Percentiles rank a stretch among this genome's conserved stretches.
phyloP scores from a whole-genome alignment of 2,329 filamentous ascomycete genomes.

The Pestalotiopsis sp. region DNA sequence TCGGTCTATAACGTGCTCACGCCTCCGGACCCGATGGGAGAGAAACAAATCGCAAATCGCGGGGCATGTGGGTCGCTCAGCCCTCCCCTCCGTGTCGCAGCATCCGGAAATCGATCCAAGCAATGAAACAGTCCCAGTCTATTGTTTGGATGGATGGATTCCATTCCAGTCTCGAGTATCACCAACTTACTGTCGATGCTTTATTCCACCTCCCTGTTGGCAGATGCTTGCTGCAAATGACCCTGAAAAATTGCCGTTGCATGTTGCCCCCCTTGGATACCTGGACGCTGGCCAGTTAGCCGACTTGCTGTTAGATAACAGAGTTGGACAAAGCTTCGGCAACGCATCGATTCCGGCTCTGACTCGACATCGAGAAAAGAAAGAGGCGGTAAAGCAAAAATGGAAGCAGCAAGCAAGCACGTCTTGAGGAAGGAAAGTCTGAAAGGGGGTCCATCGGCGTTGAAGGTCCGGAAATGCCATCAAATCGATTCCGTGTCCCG shows the following conservation, averaged over 20 bases:
- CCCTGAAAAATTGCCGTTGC: neutral
- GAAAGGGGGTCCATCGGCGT: neutral
- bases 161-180: neutral
- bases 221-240: neutral
- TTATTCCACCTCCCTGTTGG: neutral
- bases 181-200: neutral
- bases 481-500: neutral
- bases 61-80: slow-evolving; percentile 25
- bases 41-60: slow-evolving; percentile 20
- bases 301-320: slow-evolving; percentile 11
- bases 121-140: neutral
- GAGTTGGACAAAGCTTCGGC: slow-evolving; percentile 10
- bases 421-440: neutral
- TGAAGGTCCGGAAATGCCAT: neutral
- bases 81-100: slow-evolving; percentile 18
- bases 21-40: slow-evolving; percentile 8
- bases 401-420: neutral
- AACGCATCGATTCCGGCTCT: neutral
- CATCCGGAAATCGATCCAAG: neutral
- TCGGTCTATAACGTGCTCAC: slow-evolving; percentile 18
- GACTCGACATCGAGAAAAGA: slow-evolving; percentile 1
- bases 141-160: neutral
- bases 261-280: neutral
- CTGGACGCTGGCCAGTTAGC: neutral
- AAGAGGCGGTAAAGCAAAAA: slow-evolving; percentile 15